Conservation (phyloP, 495 filamentous ascomycete species). For the Bacidia rubella region DNA sequence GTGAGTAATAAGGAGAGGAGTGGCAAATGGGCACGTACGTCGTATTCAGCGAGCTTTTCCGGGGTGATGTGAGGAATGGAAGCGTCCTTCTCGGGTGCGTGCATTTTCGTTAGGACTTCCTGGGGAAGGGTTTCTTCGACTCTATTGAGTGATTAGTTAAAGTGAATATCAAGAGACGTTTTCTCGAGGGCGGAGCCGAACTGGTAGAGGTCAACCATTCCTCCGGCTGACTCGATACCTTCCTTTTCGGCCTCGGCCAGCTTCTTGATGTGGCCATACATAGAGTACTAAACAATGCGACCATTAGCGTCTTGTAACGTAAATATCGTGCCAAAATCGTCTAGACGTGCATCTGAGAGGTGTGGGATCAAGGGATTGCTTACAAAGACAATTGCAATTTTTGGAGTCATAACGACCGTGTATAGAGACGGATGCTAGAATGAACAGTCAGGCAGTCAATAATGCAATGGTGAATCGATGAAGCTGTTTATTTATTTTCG, state of each 20-base stretch:
- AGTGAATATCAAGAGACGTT: background rate
- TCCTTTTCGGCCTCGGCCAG: constrained; percentile 82
- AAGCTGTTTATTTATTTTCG: background rate
- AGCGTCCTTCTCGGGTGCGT: constrained; percentile 65
- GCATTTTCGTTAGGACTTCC: constrained; percentile 76
- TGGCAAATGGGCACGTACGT: constrained; percentile 24
- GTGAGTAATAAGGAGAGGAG: background rate
- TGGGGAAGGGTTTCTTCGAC: constrained; percentile 74
- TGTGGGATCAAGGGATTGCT: constrained; percentile 17
- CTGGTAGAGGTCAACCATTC: constrained; percentile 14
- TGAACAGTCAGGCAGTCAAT: too few species aligned
- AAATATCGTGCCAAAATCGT: background rate
- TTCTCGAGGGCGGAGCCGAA: background rate
- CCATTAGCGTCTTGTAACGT: background rate
- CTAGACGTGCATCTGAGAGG: background rate
- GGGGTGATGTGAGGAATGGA: constrained; percentile 57
- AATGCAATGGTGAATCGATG: background rate
- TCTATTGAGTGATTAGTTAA: constrained; percentile 25
- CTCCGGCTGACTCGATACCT: constrained; percentile 82
- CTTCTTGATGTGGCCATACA: constrained; percentile 81
- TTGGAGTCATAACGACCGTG: constrained; percentile 68
- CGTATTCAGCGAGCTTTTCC: constrained; percentile 56
- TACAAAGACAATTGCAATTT: constrained; percentile 83
- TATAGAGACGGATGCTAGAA: too few species aligned
- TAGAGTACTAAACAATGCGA: constrained; percentile 58